A percentile compares a stretch with the other conserved stretches of the same genome.
These are phyloP conservation scores for Pyropia yezoensis DNA, from an alignment of 23 red algal genomes.

Conservation along the genomic window DNA sequence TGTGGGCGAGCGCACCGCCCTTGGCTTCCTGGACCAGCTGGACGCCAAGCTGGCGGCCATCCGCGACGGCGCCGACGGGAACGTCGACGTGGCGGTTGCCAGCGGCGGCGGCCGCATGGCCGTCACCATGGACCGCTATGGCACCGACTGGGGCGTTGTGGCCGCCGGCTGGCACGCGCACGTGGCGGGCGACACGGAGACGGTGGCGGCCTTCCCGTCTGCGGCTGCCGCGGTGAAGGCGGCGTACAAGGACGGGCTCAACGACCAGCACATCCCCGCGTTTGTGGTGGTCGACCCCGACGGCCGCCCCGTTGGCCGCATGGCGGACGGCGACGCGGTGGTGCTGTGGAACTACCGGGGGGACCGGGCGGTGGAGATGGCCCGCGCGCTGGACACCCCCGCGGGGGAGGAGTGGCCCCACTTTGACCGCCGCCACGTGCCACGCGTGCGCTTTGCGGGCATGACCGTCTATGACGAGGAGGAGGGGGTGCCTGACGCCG, in stretches of 20 bases:
- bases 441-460: conserved; percentile 65
- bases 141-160: conserved; percentile 71
- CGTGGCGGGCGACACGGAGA: conserved; percentile 44
- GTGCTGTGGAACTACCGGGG: conserved; percentile 87
- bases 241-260: conserved; percentile 49
- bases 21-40: conserved; percentile 60
- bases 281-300: conserved; percentile 75
- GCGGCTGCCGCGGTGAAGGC: conserved; percentile 46
- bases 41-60: conserved; percentile 51
- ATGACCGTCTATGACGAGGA: conserved; percentile 87
- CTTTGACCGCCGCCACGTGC: conserved; percentile 60
- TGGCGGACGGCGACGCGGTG: conserved; percentile 69
- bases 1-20: conserved; percentile 31
- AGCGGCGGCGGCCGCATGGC: conserved; percentile 66
- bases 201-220: conserved; percentile 36
- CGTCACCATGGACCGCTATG: conserved; percentile 80
- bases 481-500: conserved; percentile 44
- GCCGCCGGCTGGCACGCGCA: conserved; percentile 65
- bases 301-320: conserved; percentile 34
- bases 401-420: conserved; percentile 33
- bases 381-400: conserved; percentile 51
- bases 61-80: conserved; percentile 13
- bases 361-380: conserved; percentile 79
- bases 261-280: conserved; percentile 67
- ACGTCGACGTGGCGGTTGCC: conserved; percentile 44